Evolutionary conservation across 441 rosid species (phyloP).

Genomic region (Gossypium schwendimanii): DNA sequence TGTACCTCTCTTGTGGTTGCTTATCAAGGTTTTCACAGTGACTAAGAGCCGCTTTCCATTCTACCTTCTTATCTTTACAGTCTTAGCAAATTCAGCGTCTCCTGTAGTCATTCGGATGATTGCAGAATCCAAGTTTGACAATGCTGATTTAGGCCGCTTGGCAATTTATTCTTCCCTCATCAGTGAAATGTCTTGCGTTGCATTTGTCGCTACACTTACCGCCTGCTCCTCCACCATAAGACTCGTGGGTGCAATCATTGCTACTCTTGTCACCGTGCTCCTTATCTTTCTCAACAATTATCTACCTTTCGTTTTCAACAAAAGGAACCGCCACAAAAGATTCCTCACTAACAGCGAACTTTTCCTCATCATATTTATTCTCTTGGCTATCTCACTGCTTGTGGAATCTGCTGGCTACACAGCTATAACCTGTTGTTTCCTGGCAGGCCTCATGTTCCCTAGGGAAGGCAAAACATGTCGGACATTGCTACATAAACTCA

Average conservation of each 20-base stretch:
- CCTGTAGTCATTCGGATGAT: slow-evolving; percentile 62
- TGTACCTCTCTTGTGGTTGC: slow-evolving; percentile 26
- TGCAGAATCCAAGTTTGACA: slow-evolving; percentile 61
- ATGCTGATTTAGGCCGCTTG: slow-evolving; percentile 58
- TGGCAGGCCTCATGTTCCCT: slow-evolving; percentile 64
- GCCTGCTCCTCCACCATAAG: slow-evolving; percentile 21
- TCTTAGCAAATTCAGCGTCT: slow-evolving; percentile 60
- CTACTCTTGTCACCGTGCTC: slow-evolving; percentile 24
- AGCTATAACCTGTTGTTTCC: slow-evolving; percentile 44
- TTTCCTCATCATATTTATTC: slow-evolving; percentile 34
- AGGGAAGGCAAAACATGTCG: slow-evolving; percentile 71
- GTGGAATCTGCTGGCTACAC: slow-evolving; percentile 37
- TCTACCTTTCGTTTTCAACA: slow-evolving; percentile 50
- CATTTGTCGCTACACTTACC: not conserved
- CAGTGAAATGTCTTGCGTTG: slow-evolving; percentile 49
- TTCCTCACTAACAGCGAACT: slow-evolving; percentile 56
- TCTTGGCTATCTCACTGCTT: slow-evolving; percentile 26
- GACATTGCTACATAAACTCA: slow-evolving; percentile 53
- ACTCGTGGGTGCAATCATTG: slow-evolving; percentile 27
- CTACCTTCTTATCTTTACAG: slow-evolving; percentile 27
- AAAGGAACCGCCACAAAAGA: slow-evolving; percentile 44
- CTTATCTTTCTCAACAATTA: slow-evolving; percentile 38
- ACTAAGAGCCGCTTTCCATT: slow-evolving; percentile 18
- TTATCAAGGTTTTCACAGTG: slow-evolving; percentile 24
- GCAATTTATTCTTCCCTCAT: slow-evolving; percentile 51